Evolutionary conservation across 2,329 filamentous ascomycete genomes (phyloP).

Genomic region (Lasiodiplodia citricola): DNA sequence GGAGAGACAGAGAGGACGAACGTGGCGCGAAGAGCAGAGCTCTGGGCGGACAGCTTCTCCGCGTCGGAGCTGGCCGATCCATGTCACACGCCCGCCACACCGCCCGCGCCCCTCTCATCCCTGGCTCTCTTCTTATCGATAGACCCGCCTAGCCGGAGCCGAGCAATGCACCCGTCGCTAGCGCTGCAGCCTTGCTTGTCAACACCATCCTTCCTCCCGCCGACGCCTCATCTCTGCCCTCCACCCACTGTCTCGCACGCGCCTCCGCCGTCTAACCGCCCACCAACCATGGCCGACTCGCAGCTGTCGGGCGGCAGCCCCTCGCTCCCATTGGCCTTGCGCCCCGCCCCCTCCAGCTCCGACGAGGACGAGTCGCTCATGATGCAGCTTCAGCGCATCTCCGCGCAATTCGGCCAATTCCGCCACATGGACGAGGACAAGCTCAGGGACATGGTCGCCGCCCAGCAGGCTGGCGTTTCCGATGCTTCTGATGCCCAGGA

Average conservation of each 20-base stretch:
- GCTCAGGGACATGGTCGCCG: constrained; percentile 70
- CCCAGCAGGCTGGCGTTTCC: constrained; percentile 48
- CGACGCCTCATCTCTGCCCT: background rate
- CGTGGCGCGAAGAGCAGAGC: constrained; percentile 10
- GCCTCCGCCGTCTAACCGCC: background rate
- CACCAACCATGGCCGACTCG: constrained; percentile 11
- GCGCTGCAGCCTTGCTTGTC: constrained; percentile 6
- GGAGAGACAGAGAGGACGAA: constrained; percentile 13
- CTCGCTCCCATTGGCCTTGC: constrained; percentile 60
- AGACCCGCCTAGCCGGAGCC: background rate
- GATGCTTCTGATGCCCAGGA: constrained; percentile 53
- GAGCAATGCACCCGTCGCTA: background rate
- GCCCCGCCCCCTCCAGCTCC: constrained; percentile 60
- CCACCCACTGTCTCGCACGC: background rate
- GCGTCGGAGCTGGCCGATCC: constrained; percentile 21
- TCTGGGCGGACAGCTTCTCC: constrained; percentile 11
- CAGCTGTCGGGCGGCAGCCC: constrained; percentile 36
- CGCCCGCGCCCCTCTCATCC: background rate
- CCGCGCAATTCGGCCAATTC: constrained; percentile 79
- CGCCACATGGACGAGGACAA: constrained; percentile 76
- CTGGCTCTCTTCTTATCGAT: constrained; percentile 15
- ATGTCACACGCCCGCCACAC: constrained; percentile 14
- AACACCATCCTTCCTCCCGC: background rate
- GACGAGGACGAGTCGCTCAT: constrained; percentile 64
- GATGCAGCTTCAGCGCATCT: constrained; percentile 79